phyloP scores from a whole-genome alignment of 169 alveolate species.

The Cryptosporidium andersoni region DNA sequence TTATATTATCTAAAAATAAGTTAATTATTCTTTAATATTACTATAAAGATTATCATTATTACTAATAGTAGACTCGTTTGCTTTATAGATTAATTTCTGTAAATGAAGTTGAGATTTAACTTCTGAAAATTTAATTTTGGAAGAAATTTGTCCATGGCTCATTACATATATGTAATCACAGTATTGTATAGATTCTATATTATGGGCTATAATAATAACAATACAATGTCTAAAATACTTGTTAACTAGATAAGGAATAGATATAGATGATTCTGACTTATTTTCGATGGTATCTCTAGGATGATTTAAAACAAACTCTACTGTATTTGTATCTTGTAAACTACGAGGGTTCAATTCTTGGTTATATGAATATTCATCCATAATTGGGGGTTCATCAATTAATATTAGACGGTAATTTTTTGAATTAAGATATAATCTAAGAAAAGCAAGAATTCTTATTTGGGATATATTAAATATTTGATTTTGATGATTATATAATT shows the following conservation, averaged over 20 bases:
- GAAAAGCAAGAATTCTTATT: constrained; percentile 20
- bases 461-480: constrained; percentile 39
- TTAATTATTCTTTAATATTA: too few relatives aligned
- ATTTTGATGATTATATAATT: not conserved
- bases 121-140: too few relatives aligned
- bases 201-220: constrained; percentile 63
- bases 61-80: too few relatives aligned
- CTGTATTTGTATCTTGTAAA: not conserved
- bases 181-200: constrained; percentile 52
- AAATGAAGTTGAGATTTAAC: too few relatives aligned
- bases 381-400: constrained; percentile 61
- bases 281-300: not conserved
- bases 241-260: constrained; percentile 41
- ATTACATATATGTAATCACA: constrained; percentile 46
- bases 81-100: too few relatives aligned
- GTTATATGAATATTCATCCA: not conserved
- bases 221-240: constrained; percentile 56
- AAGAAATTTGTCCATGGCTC: constrained; percentile 29
- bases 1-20: too few relatives aligned
- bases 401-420: constrained; percentile 7
- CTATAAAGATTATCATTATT: too few relatives aligned
- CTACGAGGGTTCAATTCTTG: not conserved
- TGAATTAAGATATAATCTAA: constrained; percentile 54
- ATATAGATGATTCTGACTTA: not conserved
- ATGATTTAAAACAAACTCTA: constrained; percentile 14